Percentiles rank a stretch among this genome's conserved stretches.
Evolutionary conservation across 257 asterid genomes (phyloP).

Genomic region (Perilla frutescens): DNA sequence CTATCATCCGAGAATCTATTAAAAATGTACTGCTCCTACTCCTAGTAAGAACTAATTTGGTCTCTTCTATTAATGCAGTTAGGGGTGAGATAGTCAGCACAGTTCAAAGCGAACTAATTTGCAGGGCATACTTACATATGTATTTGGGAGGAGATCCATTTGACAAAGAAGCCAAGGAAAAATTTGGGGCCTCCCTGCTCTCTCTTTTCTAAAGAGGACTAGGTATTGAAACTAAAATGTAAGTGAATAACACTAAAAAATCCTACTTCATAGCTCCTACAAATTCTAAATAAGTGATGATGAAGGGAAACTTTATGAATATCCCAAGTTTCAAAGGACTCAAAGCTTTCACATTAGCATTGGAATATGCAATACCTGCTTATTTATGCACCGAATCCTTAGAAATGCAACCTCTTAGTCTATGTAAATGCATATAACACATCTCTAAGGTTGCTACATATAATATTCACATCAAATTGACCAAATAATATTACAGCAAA

Average conservation of each 20-base stretch:
- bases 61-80: conserved; percentile 50
- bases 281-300: conserved; percentile 43
- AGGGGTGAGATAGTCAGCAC: conserved; percentile 65
- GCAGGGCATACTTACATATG: conserved; percentile 73
- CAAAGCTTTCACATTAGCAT: conserved; percentile 32
- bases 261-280: conserved; percentile 41
- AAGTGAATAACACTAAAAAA: conserved; percentile 39
- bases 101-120: conserved; percentile 70
- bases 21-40: neutral
- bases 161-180: conserved; percentile 79
- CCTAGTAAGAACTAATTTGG: conserved; percentile 15
- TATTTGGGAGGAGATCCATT: conserved; percentile 77
- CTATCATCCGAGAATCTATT: neutral
- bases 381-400: conserved; percentile 31
- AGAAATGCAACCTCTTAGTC: conserved; percentile 5
- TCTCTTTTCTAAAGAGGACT: conserved; percentile 51
- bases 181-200: conserved; percentile 62
- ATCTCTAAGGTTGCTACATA: conserved; percentile 24
- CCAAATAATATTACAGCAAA: conserved; percentile 1
- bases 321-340: conserved; percentile 12
- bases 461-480: conserved; percentile 8
- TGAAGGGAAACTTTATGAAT: conserved; percentile 24
- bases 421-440: conserved; percentile 20
- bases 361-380: conserved; percentile 22
- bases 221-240: conserved; percentile 34